Conservation (phyloP, 2,329 filamentous ascomycete species). For the Microdochium bolleyi region DNA sequence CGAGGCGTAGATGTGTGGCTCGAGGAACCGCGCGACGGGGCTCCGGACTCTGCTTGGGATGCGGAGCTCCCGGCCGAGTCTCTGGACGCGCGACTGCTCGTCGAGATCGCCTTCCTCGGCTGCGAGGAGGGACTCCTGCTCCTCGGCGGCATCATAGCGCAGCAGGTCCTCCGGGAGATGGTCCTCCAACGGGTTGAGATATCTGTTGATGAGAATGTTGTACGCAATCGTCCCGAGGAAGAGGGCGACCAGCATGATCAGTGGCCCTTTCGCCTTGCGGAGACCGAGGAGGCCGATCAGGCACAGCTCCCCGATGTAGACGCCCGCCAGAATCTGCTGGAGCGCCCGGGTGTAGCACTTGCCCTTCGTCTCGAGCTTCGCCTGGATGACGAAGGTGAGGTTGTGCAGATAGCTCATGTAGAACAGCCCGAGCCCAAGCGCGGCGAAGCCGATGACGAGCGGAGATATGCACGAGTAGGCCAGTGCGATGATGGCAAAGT, state of each 20-base stretch:
- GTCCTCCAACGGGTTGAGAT: slow-evolving; percentile 19
- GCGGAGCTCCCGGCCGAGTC: slow-evolving; percentile 10
- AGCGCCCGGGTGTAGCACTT: slow-evolving; percentile 63
- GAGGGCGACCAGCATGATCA: slow-evolving; percentile 54
- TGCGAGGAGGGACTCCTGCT: slow-evolving; percentile 13
- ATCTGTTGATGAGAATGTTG: slow-evolving; percentile 35
- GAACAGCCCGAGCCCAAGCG: slow-evolving; percentile 60
- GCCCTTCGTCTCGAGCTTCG: slow-evolving; percentile 66
- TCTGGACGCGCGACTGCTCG: slow-evolving; percentile 15
- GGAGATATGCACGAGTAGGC: slow-evolving; percentile 71
- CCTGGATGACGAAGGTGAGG: slow-evolving; percentile 62
- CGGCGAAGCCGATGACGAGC: slow-evolving; percentile 62
- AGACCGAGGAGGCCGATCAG: slow-evolving; percentile 64
- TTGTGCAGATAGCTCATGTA: slow-evolving; percentile 73
- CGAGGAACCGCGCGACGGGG: slow-evolving; percentile 16
- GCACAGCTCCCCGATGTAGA: slow-evolving; percentile 62
- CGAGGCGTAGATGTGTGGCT: slow-evolving; percentile 16
- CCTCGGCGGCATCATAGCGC: slow-evolving; percentile 4
- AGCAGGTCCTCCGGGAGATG: slow-evolving; percentile 15
- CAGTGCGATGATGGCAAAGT: slow-evolving; percentile 34
- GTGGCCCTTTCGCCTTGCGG: slow-evolving; percentile 45
- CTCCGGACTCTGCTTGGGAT: slow-evolving; percentile 12
- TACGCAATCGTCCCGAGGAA: slow-evolving; percentile 54
- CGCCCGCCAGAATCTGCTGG: slow-evolving; percentile 63
- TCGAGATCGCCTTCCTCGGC: slow-evolving; percentile 12